These are phyloP conservation scores for Selaginella moellendorffii DNA, from an alignment of 75 land plant species.

Conservation along the genomic window DNA sequence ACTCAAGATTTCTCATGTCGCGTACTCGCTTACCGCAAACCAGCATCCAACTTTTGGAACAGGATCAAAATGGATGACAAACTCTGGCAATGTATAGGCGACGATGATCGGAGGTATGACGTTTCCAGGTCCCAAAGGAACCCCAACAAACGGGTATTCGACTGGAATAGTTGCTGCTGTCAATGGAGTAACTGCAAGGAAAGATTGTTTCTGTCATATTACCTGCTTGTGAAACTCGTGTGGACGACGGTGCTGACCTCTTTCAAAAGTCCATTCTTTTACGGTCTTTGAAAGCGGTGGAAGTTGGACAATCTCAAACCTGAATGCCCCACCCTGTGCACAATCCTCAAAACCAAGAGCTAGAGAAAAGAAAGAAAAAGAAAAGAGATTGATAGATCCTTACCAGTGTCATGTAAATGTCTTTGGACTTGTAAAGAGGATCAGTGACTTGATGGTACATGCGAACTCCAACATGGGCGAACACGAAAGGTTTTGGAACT, in stretches of 20 bases:
- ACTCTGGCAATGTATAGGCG: conserved; percentile 11
- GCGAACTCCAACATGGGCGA: conserved; percentile 29
- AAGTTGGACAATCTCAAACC: conserved; percentile 20
- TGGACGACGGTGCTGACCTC: conserved; percentile 8
- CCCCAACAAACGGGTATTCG: conserved; percentile 29
- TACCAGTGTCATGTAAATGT: conserved; percentile 25
- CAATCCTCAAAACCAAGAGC: too few species aligned
- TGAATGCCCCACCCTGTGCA: conserved; percentile 29
- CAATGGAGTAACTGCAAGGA: conserved; percentile 15
- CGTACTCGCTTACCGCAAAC: conserved; percentile 28
- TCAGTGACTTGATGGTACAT: conserved; percentile 19
- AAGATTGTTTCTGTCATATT: neutral
- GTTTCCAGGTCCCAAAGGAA: conserved; percentile 11
- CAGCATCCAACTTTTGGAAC: conserved; percentile 31
- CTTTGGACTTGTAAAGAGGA: conserved; percentile 16
- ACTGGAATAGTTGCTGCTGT: conserved; percentile 8
- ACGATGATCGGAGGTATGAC: conserved; percentile 21
- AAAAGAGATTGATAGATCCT: too few species aligned
- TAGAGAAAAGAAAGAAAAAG: too few species aligned
- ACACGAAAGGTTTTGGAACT: conserved; percentile 25
- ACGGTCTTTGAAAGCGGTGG: conserved; percentile 19
- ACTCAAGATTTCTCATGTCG: too few species aligned
- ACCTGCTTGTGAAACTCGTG: neutral
- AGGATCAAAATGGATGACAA: conserved; percentile 19
- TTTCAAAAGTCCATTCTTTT: conserved; percentile 27